These are phyloP conservation scores for Phytophthora aleatoria DNA, from an alignment of 352 stramenopile genomes.

Conservation along the genomic window DNA sequence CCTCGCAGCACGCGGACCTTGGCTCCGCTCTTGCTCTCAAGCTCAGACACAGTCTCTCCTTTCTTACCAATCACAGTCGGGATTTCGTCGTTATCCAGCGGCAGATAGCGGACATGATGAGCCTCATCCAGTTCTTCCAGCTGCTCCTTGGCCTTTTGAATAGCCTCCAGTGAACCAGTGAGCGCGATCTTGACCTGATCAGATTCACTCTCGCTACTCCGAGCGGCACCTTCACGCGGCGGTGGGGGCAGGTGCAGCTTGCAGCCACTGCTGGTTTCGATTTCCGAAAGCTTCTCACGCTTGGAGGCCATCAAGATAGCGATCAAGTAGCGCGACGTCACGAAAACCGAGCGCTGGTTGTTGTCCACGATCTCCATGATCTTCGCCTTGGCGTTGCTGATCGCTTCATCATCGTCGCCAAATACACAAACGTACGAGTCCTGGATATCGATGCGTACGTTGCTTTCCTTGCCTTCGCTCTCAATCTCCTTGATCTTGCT, in stretches of 20 bases:
- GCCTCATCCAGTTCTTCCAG: conserved; percentile 66
- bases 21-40: conserved; percentile 67
- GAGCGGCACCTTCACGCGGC: conserved; percentile 17
- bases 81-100: conserved; percentile 78
- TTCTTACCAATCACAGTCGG: conserved; percentile 81
- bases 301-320: conserved; percentile 72
- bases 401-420: conserved; percentile 55
- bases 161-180: conserved; percentile 59
- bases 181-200: conserved; percentile 73
- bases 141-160: conserved; percentile 62
- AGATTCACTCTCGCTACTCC: conserved; percentile 33
- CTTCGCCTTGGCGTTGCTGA: conserved; percentile 46
- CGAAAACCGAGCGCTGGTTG: conserved; percentile 74
- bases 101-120: conserved; percentile 69
- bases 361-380: conserved; percentile 75
- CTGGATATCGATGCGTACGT: conserved; percentile 74
- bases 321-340: conserved; percentile 66
- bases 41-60: conserved; percentile 71
- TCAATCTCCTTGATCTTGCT: conserved; percentile 82
- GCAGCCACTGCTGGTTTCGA: conserved; percentile 59
- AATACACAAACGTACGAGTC: conserved; percentile 66
- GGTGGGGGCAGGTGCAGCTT: conserved; percentile 62
- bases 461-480: conserved; percentile 45
- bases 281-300: conserved; percentile 75
- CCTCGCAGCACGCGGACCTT: conserved; percentile 64